Evolutionary conservation across 495 filamentous ascomycete species (phyloP), one percentile per base, ranked within the genome.

Genomic region (Hypomontagnella monticulosa): DNA sequence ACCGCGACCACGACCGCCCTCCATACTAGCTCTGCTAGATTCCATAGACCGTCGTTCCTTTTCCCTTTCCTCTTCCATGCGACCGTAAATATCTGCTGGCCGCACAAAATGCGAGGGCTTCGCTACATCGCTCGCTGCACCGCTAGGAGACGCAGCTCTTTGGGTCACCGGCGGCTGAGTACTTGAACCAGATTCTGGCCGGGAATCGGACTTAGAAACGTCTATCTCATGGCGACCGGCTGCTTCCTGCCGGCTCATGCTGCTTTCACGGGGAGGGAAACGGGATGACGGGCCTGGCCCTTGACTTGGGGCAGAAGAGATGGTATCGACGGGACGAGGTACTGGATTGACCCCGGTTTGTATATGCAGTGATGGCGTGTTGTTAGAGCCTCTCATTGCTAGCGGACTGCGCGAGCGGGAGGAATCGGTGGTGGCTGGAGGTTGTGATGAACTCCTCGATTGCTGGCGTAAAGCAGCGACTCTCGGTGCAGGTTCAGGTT

Each of bases 51-150:
- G 79, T 10, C 82, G 75, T 72, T 87, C 84, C 54, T 74, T 80
- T 59, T 85, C 79, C 55, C 79, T 83, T 58, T 91, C 90, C 63
- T 92, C 89, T 42, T 85, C 85, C 73, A 90, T 80, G 2, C 90
- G 85, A 57, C 82, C 86, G 71, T 95, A 95, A 32, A 93, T 90
- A 63, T 97, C 91, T 16, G 87, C 87, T 9, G 93, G 91, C 14
- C 90, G 82, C 19, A 92, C 81, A 61, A 94, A 87, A 1, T 89
- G 84, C 1, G 84, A 72, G 3, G 84, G 67, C 63, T 88, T 87
- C 15, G 43, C 46, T 11, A 74, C 49, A 33, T 75, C 63, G 36
- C 63, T 54, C 4, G 63, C 61, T 4, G 64, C 30, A 42, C 60
- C 67, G 15, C 20, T 44, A 0, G 81, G 79, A 6, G 80, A 79